Percentiles rank a stretch among this genome's conserved stretches.
Evolutionary conservation across 2,329 filamentous ascomycete species (phyloP).

Genomic region (Westerdykella sp.): DNA sequence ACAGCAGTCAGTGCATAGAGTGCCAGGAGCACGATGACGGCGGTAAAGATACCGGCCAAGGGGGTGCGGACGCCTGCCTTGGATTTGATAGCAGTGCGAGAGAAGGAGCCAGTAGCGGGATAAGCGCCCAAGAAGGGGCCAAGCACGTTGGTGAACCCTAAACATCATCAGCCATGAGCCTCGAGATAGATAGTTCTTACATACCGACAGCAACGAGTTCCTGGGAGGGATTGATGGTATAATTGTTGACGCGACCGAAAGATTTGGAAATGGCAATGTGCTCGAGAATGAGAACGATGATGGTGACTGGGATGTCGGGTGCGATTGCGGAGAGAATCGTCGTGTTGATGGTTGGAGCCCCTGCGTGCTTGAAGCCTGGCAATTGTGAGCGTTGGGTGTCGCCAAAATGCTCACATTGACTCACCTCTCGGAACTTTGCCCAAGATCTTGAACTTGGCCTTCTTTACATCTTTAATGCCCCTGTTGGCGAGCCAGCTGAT

Average conservation of each 20-base stretch:
- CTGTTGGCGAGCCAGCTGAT: slow-evolving; percentile 82
- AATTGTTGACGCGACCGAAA: slow-evolving; percentile 93
- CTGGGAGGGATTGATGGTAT: slow-evolving; percentile 90
- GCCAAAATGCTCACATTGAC: slow-evolving; percentile 3
- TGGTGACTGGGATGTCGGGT: slow-evolving; percentile 69
- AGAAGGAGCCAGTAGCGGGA: slow-evolving; percentile 91
- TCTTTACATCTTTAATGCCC: slow-evolving; percentile 43
- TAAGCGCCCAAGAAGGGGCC: slow-evolving; percentile 89
- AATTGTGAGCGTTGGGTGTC: slow-evolving; percentile 11
- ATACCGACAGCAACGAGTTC: slow-evolving; percentile 86
- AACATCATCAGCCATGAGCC: not conserved
- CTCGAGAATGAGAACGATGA: slow-evolving; percentile 94
- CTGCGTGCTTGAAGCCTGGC: slow-evolving; percentile 70
- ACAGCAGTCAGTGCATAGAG: slow-evolving; percentile 83
- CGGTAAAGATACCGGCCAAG: slow-evolving; percentile 83
- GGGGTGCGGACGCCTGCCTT: slow-evolving; percentile 93
- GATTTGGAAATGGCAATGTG: slow-evolving; percentile 97
- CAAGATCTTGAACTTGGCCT: slow-evolving; percentile 68
- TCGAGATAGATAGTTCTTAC: slow-evolving; percentile 14
- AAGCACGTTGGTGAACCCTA: slow-evolving; percentile 66
- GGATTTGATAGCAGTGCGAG: slow-evolving; percentile 91
- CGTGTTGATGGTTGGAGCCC: slow-evolving; percentile 61
- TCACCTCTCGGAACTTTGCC: slow-evolving; percentile 67
- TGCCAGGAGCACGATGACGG: slow-evolving; percentile 75
- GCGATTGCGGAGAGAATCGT: slow-evolving; percentile 63